A percentile compares a stretch with the other conserved stretches of the same genome.
Evolutionary conservation across 345 rosid genomes (phyloP).

Genomic region (Nasturtium officinale): DNA sequence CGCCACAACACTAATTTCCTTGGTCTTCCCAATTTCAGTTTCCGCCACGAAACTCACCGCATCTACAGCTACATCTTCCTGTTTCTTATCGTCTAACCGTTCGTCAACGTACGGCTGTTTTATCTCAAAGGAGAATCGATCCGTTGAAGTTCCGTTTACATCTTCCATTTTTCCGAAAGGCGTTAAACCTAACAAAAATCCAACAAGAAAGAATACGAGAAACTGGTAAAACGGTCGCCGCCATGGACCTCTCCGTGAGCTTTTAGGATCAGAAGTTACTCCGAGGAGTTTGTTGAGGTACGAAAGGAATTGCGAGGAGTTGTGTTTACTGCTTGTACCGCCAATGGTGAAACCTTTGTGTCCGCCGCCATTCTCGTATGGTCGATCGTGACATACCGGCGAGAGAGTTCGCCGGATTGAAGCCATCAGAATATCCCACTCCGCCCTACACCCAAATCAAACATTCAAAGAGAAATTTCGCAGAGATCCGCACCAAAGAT

Average conservation of each 20-base stretch:
- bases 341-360: slow-evolving; percentile 46
- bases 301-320: slow-evolving; percentile 44
- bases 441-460: slow-evolving; percentile 22
- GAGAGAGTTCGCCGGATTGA: slow-evolving; percentile 92
- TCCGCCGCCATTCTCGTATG: slow-evolving; percentile 53
- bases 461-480: not conserved
- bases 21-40: slow-evolving; percentile 8
- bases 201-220: slow-evolving; percentile 62
- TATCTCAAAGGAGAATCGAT: slow-evolving; percentile 67
- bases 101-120: slow-evolving; percentile 59
- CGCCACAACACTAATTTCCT: slow-evolving; percentile 40
- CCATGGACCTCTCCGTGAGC: slow-evolving; percentile 56
- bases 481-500: slow-evolving; percentile 11
- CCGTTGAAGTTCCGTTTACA: slow-evolving; percentile 15
- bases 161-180: slow-evolving; percentile 67
- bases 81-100: slow-evolving; percentile 41
- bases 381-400: slow-evolving; percentile 67
- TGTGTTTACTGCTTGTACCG: slow-evolving; percentile 43
- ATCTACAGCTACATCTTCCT: slow-evolving; percentile 40
- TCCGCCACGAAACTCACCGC: slow-evolving; percentile 46
- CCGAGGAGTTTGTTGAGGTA: slow-evolving; percentile 31
- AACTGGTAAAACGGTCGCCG: slow-evolving; percentile 65
- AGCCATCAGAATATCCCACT: slow-evolving; percentile 54
- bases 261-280: slow-evolving; percentile 43
- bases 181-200: slow-evolving; percentile 64